Conservation (phyloP, 306 rosid genomes). For the Quercus variabilis region DNA sequence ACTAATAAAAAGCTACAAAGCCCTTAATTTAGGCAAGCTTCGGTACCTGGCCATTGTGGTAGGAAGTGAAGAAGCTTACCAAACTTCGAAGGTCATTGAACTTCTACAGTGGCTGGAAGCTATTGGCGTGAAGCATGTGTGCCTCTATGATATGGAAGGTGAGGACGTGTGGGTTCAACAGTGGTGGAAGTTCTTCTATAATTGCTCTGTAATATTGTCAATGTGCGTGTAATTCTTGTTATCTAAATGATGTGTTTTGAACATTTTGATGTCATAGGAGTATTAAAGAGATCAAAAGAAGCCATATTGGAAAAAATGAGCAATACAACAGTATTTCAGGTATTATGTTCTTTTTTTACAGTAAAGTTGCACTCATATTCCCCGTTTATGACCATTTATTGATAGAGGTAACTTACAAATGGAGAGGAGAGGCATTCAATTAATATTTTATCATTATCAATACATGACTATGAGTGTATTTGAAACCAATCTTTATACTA, state of each 20-base stretch:
- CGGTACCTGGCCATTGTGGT: constrained; percentile 69
- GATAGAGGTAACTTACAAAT: background rate
- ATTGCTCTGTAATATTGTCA: constrained; percentile 7
- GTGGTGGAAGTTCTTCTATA: constrained; percentile 11
- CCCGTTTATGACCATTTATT: background rate
- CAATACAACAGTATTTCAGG: constrained; percentile 46
- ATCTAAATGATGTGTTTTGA: constrained; percentile 2
- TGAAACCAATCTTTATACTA: background rate
- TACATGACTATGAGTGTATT: background rate
- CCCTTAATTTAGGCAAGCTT: constrained; percentile 39
- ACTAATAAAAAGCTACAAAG: constrained; percentile 46
- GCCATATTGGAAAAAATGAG: constrained; percentile 53
- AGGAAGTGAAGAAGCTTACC: constrained; percentile 78
- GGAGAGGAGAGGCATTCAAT: background rate
- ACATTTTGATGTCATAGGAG: constrained; percentile 47
- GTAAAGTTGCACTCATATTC: background rate
- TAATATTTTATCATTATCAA: background rate
- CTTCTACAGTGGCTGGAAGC: constrained; percentile 69
- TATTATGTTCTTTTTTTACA: constrained; percentile 11
- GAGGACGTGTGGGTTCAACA: constrained; percentile 19
- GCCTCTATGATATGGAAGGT: constrained; percentile 89
- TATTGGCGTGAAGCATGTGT: constrained; percentile 62
- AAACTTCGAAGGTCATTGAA: constrained; percentile 51
- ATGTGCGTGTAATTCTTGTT: background rate
- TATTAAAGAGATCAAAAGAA: constrained; percentile 60